Conservation (phyloP, 352 stramenopile genomes). For the Phytophthora rubi region DNA sequence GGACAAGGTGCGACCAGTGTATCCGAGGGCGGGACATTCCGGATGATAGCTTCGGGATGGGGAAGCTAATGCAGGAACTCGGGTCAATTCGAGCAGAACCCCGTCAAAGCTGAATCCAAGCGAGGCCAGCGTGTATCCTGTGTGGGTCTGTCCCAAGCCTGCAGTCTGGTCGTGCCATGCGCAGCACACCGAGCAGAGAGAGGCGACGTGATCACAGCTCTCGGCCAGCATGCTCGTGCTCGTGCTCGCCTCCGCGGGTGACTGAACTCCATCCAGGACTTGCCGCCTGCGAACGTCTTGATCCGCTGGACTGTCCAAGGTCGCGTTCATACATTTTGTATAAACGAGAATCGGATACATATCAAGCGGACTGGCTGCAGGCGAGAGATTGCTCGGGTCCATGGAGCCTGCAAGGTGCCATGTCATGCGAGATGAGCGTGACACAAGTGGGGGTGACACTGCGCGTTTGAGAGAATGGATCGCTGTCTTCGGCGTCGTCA, state of each 20-base stretch:
- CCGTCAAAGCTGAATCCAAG: background rate
- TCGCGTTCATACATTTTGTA: background rate
- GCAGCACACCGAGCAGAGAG: conserved; percentile 8
- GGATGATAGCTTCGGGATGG: conserved; percentile 23
- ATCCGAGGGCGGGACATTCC: conserved; percentile 24
- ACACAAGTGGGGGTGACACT: too few species aligned
- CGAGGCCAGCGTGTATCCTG: conserved; percentile 14
- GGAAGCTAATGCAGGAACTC: conserved; percentile 13
- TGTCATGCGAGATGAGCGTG: too few species aligned
- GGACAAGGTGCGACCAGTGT: conserved; percentile 31
- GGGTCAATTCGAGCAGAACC: background rate
- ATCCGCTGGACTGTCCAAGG: background rate
- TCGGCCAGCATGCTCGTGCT: background rate
- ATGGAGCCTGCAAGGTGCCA: too few species aligned
- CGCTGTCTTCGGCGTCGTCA: too few species aligned
- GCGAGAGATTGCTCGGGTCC: too few species aligned
- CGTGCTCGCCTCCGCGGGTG: background rate
- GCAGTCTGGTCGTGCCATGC: conserved; percentile 28
- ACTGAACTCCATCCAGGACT: conserved; percentile 24
- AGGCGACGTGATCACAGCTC: conserved; percentile 15
- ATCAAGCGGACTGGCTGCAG: too few species aligned
- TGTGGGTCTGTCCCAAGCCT: conserved; percentile 24
- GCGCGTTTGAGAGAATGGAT: too few species aligned
- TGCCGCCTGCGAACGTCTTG: background rate
- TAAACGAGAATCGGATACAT: too few species aligned